These are phyloP conservation scores for Aspergillus hiratsukae DNA, from an alignment of 2,329 filamentous ascomycete genomes.

Conservation along the genomic window DNA sequence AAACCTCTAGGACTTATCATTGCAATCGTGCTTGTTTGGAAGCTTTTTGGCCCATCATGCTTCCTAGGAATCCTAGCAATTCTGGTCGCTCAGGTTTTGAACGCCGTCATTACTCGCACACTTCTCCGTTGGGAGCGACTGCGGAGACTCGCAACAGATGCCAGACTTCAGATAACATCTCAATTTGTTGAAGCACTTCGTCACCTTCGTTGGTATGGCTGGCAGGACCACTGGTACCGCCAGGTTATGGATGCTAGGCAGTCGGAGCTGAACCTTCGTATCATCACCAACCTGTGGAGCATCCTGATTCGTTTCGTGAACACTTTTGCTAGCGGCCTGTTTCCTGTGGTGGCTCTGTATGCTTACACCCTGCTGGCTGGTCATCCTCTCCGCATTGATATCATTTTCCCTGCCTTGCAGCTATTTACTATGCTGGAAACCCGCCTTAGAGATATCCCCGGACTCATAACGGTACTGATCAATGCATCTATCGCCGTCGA, in stretches of 20 bases:
- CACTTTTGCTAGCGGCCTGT: conserved; percentile 65
- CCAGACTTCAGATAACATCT: conserved; percentile 71
- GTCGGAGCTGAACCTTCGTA: conserved; percentile 61
- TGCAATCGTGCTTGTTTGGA: conserved; percentile 69
- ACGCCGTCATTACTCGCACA: conserved; percentile 61
- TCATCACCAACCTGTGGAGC: conserved; percentile 60
- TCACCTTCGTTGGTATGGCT: conserved; percentile 76
- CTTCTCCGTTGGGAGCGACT: conserved; percentile 66
- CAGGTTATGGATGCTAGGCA: conserved; percentile 65
- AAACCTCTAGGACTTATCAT: conserved; percentile 74
- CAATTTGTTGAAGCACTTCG: conserved; percentile 85
- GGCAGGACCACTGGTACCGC: conserved; percentile 70
- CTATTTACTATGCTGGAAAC: conserved; percentile 72
- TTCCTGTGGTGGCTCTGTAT: conserved; percentile 76
- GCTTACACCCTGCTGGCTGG: conserved; percentile 71
- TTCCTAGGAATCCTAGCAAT: conserved; percentile 69
- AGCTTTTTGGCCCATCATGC: conserved; percentile 74
- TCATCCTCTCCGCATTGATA: conserved; percentile 66
- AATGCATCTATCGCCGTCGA: conserved; percentile 79
- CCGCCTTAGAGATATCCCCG: conserved; percentile 69
- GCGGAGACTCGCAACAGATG: conserved; percentile 70
- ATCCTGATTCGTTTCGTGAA: conserved; percentile 66
- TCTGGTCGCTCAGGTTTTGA: conserved; percentile 63
- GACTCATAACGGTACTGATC: conserved; percentile 68
- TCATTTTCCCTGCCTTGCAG: conserved; percentile 82